Evolutionary conservation across 768 basidiomycete species (phyloP), one percentile per base, ranked within the genome.

Genomic region (Auricularia sp.): DNA sequence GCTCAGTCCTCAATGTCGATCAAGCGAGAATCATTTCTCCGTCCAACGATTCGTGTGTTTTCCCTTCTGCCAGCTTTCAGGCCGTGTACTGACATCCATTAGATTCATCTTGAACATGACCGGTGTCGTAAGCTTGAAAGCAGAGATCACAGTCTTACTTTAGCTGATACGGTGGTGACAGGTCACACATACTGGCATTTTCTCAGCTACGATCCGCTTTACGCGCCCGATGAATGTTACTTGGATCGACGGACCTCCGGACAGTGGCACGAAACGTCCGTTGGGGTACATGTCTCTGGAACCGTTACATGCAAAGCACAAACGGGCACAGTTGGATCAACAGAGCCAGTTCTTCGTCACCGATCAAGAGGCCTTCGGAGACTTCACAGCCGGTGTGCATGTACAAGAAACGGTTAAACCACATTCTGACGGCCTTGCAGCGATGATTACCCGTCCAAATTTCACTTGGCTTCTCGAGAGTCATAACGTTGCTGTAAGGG

Each of bases 381-480:
- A 76, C 24, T 90, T 90, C 73, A 80, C 87, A 2, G 75, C 75
- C 51, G 47, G 47, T 51, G 16, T 18, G 47, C 21, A 16, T 10
- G 21, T 16, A 18, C 47, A 5, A 51, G 6, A 21, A 10, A 18
- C 6, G 6, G 10, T 16, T 51, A 6, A 18, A 18, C 18, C 47
- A 18, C 14, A 51, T 18, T 21, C 47, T 51, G 47, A 51, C 39
- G 18, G 18, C 10, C 18, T 14, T 51, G 47, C 5, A 51, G 74
- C 78, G 37, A 78, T 91, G 80, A 89, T 90, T 71, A 90, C 86
- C 0, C 80, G 82, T 58, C 76, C 76, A 58, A 84, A 80, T 65
- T 90, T 90, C 69, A 88, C 84, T 0, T 91, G 89, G 88, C 78
- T 79, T 64, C 74, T 91, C 51, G 70, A 75, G 18, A 86, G 81